Percentiles rank a stretch among this genome's conserved stretches.
phyloP scores from a whole-genome alignment of 306 rosid genomes.

The Cucumis hystrix region DNA sequence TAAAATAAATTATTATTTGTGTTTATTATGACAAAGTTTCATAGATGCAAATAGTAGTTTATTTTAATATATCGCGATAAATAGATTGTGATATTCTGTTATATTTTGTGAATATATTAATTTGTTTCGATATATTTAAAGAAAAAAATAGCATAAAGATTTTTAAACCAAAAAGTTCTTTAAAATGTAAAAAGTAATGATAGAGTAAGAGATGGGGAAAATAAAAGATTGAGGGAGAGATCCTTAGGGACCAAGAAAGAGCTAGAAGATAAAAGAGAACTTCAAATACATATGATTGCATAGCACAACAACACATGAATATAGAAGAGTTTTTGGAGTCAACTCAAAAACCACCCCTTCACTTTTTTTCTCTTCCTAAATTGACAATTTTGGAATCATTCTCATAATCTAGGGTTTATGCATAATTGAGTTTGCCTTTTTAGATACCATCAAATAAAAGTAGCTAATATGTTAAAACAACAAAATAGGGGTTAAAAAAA shows the following conservation, averaged over 20 bases:
- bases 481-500: no score
- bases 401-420: not conserved
- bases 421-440: not conserved
- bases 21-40: no score
- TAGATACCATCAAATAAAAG: not conserved
- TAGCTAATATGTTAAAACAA: not conserved
- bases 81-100: no score
- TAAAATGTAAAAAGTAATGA: no score
- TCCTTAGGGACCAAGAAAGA: not conserved
- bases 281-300: conserved; percentile 2
- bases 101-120: no score
- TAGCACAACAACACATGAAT: not conserved
- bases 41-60: no score
- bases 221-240: not conserved
- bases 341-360: not conserved
- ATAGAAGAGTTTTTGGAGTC: not conserved
- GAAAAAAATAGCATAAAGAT: no score
- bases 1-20: no score
- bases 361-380: not conserved
- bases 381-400: not conserved
- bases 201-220: not conserved
- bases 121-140: no score
- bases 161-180: no score
- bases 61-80: no score
- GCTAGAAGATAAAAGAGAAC: not conserved